Evolutionary conservation across 2,329 filamentous ascomycete genomes (phyloP), one percentile per base, ranked within the genome.

Genomic region (Pezicula rhizophila): DNA sequence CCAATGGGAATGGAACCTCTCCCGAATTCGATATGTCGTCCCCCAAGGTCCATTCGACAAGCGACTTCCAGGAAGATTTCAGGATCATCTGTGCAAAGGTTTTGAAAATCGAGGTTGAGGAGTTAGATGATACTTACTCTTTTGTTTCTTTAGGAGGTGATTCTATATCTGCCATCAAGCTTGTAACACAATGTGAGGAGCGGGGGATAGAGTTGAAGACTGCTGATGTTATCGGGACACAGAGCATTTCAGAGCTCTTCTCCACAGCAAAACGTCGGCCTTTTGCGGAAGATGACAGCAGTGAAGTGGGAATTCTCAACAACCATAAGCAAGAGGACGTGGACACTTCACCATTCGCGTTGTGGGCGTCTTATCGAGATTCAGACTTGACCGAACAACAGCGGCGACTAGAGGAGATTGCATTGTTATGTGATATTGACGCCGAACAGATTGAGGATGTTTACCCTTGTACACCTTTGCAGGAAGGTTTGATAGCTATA

Each of bases 391-490:
- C 11, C 20, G 23, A 42, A 42, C 3, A 7, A 42, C 25, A n/a
- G 40, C 40, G 20, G 20, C 40, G 14, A 15, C n/a, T 42, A n/a
- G 40, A 42, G 23, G 40, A 42, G 11, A 25, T 42, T 42, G 40
- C 40, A 15, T 31, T 25, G 8, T 42, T 42, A 26, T 42, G 40
- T 42, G 25, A 31, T 42, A 20, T 42, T 28, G 25, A 28, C 15
- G 26, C 18, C 31, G 43, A 46, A 17, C 42, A 50, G 33, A 50
- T 50, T 34, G 44, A 64, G 28, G 68, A 74, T 46, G 52, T 66
- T 1, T 72, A 68, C 40, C 70, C 70, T 8, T 71, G 68, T 55
- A 68, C 67, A 4, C 60, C 65, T 1, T 57, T 73, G 0, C 71
- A 74, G 45, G 67, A 68, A 47, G 69, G 68, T 2, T 58, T 74